Evolutionary conservation across 805 yeast species (phyloP), one percentile per base, ranked within the genome.

Genomic region (Clavispora vitiphila): DNA sequence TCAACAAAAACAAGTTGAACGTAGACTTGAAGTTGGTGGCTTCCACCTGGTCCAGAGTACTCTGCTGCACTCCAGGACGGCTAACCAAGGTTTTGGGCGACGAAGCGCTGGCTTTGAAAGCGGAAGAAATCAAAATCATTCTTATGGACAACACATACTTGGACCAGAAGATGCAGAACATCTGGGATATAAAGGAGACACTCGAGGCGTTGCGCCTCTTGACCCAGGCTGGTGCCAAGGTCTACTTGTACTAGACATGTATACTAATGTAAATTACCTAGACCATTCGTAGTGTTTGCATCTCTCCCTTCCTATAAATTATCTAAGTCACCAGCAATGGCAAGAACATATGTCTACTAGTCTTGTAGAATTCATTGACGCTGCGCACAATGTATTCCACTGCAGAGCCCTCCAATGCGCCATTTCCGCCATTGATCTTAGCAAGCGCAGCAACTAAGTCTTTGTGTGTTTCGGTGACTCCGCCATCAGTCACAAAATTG

Each of bases 1-100:
- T 87, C 54, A 77, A 82, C 47, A 87, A 87, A 63, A 86, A 85
- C 58, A 81, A 82, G 49, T 56, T 85, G 35, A 72, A 76, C 24
- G 82, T 81, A 34, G 96, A 87, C 54, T 54, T 77, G 40, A 66
- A 68, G 38, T 48, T 71, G 23, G 60, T 78, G 31, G 57, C 62
- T 43, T 59, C 71, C 34, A 65, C 81, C 25, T 49, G 62, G 46
- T 63, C 80, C 2, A 62, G 81, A 37, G 61, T 83, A 1, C 69
- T 81, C 34, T 77, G 81, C 29, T 72, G 83, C 31, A 83, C 91
- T 0, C 80, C 88, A 0, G 81, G 82, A 2, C 67, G 90, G 40
- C 56, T 80, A 14, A 50, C 55, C 9, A 77, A 74, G 50, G 69
- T 81, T 5, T 54, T 77, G 27, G 57, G 67, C 19, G 65, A 68